These are phyloP conservation scores for Chaetomiaceae sp. DNA, from an alignment of 2,329 filamentous ascomycete genomes.

Conservation along the genomic window DNA sequence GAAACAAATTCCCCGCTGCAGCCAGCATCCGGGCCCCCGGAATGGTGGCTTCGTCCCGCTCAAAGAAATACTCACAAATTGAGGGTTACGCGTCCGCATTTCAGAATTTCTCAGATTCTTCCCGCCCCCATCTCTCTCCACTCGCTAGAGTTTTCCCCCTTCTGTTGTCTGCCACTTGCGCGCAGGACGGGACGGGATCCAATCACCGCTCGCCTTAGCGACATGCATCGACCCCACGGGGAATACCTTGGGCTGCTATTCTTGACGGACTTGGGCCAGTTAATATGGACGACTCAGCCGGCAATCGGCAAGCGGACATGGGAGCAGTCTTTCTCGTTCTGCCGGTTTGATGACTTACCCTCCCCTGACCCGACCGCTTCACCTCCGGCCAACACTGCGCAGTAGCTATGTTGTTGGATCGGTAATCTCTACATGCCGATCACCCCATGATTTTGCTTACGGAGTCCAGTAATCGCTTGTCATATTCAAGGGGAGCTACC, in stretches of 20 bases:
- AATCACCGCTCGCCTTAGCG: slow-evolving; percentile 21
- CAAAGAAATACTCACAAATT: slow-evolving; percentile 26
- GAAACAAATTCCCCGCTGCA: slow-evolving; percentile 22
- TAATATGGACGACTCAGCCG: slow-evolving; percentile 25
- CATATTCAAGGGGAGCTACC: slow-evolving; percentile 7
- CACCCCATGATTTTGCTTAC: slow-evolving; percentile 7
- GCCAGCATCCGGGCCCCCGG: slow-evolving; percentile 24
- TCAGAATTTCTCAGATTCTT: not conserved
- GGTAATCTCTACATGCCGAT: not conserved
- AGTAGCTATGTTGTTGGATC: not conserved
- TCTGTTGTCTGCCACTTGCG: slow-evolving; percentile 16
- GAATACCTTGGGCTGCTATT: slow-evolving; percentile 24
- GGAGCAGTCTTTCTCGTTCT: slow-evolving; percentile 11
- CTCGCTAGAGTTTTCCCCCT: slow-evolving; percentile 4
- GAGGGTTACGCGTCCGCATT: slow-evolving; percentile 28
- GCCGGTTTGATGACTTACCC: slow-evolving; percentile 15
- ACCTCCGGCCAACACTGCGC: not conserved
- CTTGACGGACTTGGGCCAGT: slow-evolving; percentile 17
- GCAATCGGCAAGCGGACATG: slow-evolving; percentile 24
- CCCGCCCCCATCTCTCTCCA: slow-evolving; percentile 8
- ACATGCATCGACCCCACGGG: slow-evolving; percentile 21
- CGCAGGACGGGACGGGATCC: slow-evolving; percentile 18
- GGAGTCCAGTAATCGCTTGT: not conserved
- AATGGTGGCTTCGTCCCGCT: slow-evolving; percentile 19
- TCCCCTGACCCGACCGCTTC: not conserved